phyloP scores from a whole-genome alignment of 2,329 filamentous ascomycete genomes.

The Trichocomaceae sp. region DNA sequence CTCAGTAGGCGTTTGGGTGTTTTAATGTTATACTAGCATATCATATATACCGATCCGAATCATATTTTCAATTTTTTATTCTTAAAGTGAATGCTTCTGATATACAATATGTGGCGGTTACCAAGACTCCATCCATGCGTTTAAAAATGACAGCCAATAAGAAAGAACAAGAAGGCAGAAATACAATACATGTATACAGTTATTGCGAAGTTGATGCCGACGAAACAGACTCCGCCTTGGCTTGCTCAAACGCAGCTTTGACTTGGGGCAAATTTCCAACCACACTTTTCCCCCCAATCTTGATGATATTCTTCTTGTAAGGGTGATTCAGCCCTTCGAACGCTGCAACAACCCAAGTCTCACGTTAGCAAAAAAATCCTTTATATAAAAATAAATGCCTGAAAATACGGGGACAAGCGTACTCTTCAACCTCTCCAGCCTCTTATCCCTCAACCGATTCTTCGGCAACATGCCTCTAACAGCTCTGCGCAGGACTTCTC shows the following conservation, averaged over 20 bases:
- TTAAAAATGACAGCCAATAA: constrained; percentile 26
- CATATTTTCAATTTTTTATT: background rate
- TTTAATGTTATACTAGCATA: background rate
- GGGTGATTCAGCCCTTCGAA: constrained; percentile 92
- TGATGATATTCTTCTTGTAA: constrained; percentile 80
- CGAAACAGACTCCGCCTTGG: constrained; percentile 16
- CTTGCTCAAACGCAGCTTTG: constrained; percentile 31
- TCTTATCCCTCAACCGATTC: constrained; percentile 82
- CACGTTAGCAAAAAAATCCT: background rate
- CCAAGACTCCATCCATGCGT: constrained; percentile 37
- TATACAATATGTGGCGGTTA: constrained; percentile 8
- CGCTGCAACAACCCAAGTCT: constrained; percentile 41
- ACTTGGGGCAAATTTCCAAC: constrained; percentile 32
- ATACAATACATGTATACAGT: constrained; percentile 11
- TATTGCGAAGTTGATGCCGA: constrained; percentile 10
- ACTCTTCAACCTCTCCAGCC: constrained; percentile 80
- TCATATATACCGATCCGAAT: background rate
- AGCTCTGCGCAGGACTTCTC: constrained; percentile 82
- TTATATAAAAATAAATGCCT: background rate
- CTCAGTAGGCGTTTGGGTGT: constrained; percentile 4
- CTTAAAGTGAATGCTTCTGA: constrained; percentile 4
- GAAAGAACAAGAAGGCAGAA: constrained; percentile 13
- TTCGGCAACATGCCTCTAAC: constrained; percentile 98
- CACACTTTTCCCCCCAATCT: constrained; percentile 54
- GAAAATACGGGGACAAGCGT: constrained; percentile 22